Evolutionary conservation across 2,329 filamentous ascomycete genomes (phyloP).

Genomic region (Coniella vitis): DNA sequence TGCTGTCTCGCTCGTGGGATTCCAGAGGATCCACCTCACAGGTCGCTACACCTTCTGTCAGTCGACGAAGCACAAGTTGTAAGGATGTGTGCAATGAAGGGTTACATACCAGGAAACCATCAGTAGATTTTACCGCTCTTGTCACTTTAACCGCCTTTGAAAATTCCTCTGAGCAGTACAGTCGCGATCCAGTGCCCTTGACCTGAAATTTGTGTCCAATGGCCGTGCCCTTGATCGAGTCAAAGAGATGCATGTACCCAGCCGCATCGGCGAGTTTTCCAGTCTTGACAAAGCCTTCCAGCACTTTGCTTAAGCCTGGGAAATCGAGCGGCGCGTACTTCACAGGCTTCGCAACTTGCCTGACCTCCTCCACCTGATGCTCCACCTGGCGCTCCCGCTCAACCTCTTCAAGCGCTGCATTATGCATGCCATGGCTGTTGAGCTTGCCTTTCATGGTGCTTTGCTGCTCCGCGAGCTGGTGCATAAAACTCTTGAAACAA

Average conservation of each 20-base stretch:
- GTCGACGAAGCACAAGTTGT: not conserved
- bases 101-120: constrained; percentile 28
- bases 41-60: constrained; percentile 30
- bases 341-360: constrained; percentile 43
- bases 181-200: constrained; percentile 11
- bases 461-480: constrained; percentile 27
- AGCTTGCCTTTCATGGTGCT: constrained; percentile 24
- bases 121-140: constrained; percentile 21
- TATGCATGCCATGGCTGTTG: constrained; percentile 34
- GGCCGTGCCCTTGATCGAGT: constrained; percentile 29
- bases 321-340: constrained; percentile 34
- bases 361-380: constrained; percentile 49
- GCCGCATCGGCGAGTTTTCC: constrained; percentile 33
- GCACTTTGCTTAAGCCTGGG: constrained; percentile 38
- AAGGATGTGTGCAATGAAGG: not conserved
- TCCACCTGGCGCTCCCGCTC: constrained; percentile 54
- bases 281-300: constrained; percentile 37
- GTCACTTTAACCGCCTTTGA: constrained; percentile 33
- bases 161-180: constrained; percentile 42
- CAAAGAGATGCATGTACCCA: constrained; percentile 35
- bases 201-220: constrained; percentile 29
- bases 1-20: constrained; percentile 35
- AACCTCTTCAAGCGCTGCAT: constrained; percentile 52
- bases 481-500: constrained; percentile 21
- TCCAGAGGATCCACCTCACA: constrained; percentile 59